Conservation (phyloP, 1,284 basidiomycete genomes). For the Ustilago loliicola region DNA sequence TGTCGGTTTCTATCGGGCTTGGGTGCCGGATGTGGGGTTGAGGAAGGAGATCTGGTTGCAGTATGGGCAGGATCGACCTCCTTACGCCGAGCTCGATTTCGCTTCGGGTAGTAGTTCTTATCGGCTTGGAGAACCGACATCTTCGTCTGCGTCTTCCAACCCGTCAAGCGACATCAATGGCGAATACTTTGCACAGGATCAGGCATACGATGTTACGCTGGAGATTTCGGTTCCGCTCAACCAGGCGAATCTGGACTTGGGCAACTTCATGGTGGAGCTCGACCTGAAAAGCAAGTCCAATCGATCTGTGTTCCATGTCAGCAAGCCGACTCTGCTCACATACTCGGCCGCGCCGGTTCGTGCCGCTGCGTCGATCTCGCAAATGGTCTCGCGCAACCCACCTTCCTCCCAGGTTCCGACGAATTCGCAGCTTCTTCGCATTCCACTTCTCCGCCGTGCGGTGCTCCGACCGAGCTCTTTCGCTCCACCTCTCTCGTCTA, state of each 20-base stretch:
- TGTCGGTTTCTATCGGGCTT: conserved; percentile 67
- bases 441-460: conserved; percentile 54
- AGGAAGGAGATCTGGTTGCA: conserved; percentile 64
- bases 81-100: conserved; percentile 50
- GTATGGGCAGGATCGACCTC: conserved; percentile 49
- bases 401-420: conserved; percentile 21
- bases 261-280: conserved; percentile 67
- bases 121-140: conserved; percentile 29
- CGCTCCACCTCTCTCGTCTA: conserved; percentile 32
- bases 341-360: conserved; percentile 48
- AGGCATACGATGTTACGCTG: conserved; percentile 67
- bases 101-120: not conserved
- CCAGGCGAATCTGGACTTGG: conserved; percentile 63
- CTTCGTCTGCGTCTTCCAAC: conserved; percentile 32
- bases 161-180: conserved; percentile 23
- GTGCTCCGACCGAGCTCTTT: conserved; percentile 50
- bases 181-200: conserved; percentile 61
- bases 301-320: conserved; percentile 41
- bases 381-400: conserved; percentile 49
- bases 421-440: conserved; percentile 55
- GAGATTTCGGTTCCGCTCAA: conserved; percentile 65
- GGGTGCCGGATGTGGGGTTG: conserved; percentile 65
- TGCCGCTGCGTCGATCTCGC: conserved; percentile 40
- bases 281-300: conserved; percentile 47
- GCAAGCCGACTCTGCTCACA: conserved; percentile 48